phyloP scores from a whole-genome alignment of 73 alveolate genomes.

The Stentor roeselii region DNA sequence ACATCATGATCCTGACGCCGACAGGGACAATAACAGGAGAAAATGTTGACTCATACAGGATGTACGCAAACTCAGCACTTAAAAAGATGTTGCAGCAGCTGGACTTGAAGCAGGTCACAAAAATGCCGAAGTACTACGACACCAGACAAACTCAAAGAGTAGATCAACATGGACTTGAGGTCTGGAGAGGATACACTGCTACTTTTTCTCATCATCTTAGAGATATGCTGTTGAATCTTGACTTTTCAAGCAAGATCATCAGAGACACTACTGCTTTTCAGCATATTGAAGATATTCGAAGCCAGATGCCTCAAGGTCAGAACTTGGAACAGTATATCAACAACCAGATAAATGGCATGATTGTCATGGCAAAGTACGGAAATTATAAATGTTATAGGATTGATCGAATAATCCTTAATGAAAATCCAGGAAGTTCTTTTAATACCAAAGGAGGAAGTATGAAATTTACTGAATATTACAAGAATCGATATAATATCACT shows the following conservation, averaged over 20 bases:
- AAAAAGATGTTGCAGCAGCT: neutral
- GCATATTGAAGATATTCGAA: neutral
- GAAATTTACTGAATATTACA: neutral
- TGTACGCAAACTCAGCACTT: neutral
- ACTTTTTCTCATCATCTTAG: neutral
- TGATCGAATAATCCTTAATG: constrained; percentile 34
- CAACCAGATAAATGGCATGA: neutral
- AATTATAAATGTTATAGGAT: constrained; percentile 23
- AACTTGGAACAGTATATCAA: neutral
- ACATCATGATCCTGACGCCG: neutral
- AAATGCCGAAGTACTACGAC: neutral
- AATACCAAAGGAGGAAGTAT: neutral
- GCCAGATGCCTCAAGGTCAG: neutral
- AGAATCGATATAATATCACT: neutral
- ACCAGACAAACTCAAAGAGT: neutral
- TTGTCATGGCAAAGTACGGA: neutral
- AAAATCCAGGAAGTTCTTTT: constrained; percentile 2
- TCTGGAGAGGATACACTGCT: neutral
- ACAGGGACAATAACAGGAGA: neutral
- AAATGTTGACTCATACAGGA: neutral
- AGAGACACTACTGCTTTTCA: neutral
- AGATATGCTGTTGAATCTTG: neutral
- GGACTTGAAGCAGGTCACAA: neutral
- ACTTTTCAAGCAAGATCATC: neutral
- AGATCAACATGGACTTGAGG: neutral